Evolutionary conservation across 2,329 filamentous ascomycete species (phyloP).

Genomic region (Phyllosticta ampelicida): DNA sequence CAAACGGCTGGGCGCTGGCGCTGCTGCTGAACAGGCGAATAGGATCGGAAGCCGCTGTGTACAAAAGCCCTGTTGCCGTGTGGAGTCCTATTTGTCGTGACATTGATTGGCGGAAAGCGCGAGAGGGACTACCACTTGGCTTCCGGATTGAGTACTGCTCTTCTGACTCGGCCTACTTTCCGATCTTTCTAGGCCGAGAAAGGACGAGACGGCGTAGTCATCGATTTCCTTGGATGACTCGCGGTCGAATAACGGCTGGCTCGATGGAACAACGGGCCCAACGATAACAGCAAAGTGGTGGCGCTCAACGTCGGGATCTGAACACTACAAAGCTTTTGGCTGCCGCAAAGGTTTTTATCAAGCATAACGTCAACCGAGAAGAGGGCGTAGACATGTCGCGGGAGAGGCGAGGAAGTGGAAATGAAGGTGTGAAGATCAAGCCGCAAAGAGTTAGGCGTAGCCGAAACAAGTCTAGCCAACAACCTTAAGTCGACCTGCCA

Average conservation of each 20-base stretch:
- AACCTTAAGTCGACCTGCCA: background rate
- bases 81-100: background rate
- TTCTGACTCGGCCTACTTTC: background rate
- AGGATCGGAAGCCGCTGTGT: background rate
- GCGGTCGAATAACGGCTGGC: background rate
- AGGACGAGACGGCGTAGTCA: background rate
- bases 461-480: background rate
- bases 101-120: background rate
- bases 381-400: background rate
- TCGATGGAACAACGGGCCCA: background rate
- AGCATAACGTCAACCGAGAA: background rate
- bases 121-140: too few species aligned
- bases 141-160: background rate
- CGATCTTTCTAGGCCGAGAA: background rate
- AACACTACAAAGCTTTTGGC: background rate
- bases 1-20: background rate
- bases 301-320: background rate
- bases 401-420: background rate
- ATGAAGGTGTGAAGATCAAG: background rate
- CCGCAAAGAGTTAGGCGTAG: background rate
- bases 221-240: background rate
- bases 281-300: background rate
- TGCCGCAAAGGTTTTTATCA: background rate
- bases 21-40: background rate
- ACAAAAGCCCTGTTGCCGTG: background rate